phyloP scores from a whole-genome alignment of 2,329 filamentous ascomycete species.

The Claviceps purpurea region DNA sequence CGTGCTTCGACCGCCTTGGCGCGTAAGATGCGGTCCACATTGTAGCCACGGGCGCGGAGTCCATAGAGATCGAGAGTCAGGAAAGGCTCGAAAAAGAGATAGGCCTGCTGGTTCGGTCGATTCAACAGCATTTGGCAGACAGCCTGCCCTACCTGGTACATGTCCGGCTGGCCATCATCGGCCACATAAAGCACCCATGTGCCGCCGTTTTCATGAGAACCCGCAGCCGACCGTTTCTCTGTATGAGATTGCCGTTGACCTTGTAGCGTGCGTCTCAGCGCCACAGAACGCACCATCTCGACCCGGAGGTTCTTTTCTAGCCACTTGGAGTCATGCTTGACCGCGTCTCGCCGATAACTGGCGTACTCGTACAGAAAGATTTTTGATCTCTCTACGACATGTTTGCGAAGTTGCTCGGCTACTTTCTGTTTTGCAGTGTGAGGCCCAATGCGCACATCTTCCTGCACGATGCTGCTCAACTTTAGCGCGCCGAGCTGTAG shows the following conservation, averaged over 20 bases:
- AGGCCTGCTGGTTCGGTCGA: constrained; percentile 76
- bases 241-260: constrained; percentile 56
- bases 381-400: constrained; percentile 76
- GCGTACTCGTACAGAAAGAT: constrained; percentile 72
- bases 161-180: constrained; percentile 53
- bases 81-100: constrained; percentile 82
- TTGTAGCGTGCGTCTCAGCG: constrained; percentile 61
- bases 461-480: constrained; percentile 65
- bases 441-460: constrained; percentile 60
- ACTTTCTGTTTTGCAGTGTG: constrained; percentile 51
- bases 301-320: constrained; percentile 74
- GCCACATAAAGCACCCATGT: constrained; percentile 65
- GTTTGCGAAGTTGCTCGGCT: constrained; percentile 59
- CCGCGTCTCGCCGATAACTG: constrained; percentile 58
- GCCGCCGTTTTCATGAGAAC: constrained; percentile 35
- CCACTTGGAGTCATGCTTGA: constrained; percentile 83
- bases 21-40: constrained; percentile 85
- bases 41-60: constrained; percentile 79
- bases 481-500: constrained; percentile 62
- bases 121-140: constrained; percentile 69
- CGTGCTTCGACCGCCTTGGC: constrained; percentile 78
- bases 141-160: constrained; percentile 86
- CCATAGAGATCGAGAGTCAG: constrained; percentile 73
- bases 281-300: constrained; percentile 63
- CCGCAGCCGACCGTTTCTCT: constrained; percentile 64